These are phyloP conservation scores for Microdochium nivale DNA, from an alignment of 2,329 filamentous ascomycete genomes.

Conservation along the genomic window DNA sequence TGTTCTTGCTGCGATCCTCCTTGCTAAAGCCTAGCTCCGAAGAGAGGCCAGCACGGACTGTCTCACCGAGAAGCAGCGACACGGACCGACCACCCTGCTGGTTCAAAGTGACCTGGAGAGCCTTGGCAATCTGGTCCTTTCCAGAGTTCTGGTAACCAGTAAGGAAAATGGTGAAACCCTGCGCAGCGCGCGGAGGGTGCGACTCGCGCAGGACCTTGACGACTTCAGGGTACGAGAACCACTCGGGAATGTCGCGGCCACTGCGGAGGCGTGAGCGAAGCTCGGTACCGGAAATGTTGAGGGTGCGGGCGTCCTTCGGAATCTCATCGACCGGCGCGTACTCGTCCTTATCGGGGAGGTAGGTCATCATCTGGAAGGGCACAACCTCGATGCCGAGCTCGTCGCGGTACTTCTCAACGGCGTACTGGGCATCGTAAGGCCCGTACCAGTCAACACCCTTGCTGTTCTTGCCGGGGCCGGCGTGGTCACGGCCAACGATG, in stretches of 20 bases:
- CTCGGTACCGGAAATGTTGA: constrained; percentile 83
- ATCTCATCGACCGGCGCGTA: constrained; percentile 93
- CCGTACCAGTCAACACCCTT: constrained; percentile 96
- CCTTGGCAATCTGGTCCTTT: constrained; percentile 93
- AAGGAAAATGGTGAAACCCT: constrained; percentile 97
- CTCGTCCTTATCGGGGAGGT: constrained; percentile 93
- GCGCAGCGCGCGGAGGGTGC: constrained; percentile 80
- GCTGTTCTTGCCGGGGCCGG: constrained; percentile 96
- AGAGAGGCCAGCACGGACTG: constrained; percentile 85
- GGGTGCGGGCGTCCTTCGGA: constrained; percentile 69
- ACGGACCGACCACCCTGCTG: constrained; percentile 95
- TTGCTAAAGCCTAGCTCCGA: constrained; percentile 92
- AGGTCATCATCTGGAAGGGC: constrained; percentile 99
- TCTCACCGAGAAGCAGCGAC: constrained; percentile 90
- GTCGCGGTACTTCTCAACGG: constrained; percentile 90
- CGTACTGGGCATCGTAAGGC: constrained; percentile 92
- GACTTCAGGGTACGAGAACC: constrained; percentile 99
- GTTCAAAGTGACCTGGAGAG: constrained; percentile 93
- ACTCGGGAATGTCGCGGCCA: constrained; percentile 92
- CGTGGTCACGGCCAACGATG: constrained; percentile 97
- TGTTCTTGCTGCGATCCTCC: constrained; percentile 89
- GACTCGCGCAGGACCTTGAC: constrained; percentile 94
- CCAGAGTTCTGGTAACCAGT: constrained; percentile 95
- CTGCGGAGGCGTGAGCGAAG: constrained; percentile 85
- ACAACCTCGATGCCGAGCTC: constrained; percentile 99